These are phyloP conservation scores for Pelargonium myrrhifolium DNA, from an alignment of 441 rosid genomes.

Conservation along the genomic window DNA sequence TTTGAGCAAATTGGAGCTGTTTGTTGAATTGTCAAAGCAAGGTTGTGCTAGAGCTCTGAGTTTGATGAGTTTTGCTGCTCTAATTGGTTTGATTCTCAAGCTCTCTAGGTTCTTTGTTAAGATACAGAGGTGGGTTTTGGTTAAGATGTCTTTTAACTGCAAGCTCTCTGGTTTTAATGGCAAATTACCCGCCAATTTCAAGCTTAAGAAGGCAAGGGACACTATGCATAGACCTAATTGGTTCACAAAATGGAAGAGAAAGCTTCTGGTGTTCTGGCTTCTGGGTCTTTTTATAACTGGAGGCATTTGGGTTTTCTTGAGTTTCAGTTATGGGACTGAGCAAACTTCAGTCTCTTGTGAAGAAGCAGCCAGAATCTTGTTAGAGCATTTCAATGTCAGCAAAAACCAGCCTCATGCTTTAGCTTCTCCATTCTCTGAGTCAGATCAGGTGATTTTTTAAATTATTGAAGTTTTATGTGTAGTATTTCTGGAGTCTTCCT, in stretches of 20 bases:
- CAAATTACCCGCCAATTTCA: constrained; percentile 31
- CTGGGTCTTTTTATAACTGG: constrained; percentile 31
- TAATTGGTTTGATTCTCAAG: constrained; percentile 36
- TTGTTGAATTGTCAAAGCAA: constrained; percentile 24
- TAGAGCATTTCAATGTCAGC: constrained; percentile 46
- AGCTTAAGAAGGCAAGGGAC: constrained; percentile 45
- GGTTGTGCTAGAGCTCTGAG: constrained; percentile 17
- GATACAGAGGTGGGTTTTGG: constrained; percentile 31
- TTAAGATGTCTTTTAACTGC: constrained; percentile 52
- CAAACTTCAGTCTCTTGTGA: constrained; percentile 27
- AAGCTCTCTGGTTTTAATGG: constrained; percentile 45
- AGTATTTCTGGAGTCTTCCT: constrained; percentile 6
- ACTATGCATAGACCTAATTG: constrained; percentile 29
- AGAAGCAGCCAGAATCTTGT: constrained; percentile 31
- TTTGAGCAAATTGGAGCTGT: constrained; percentile 14
- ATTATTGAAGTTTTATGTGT: constrained; percentile 13
- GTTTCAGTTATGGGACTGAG: constrained; percentile 21
- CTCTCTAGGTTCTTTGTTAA: constrained; percentile 30
- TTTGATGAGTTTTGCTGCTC: constrained; percentile 43
- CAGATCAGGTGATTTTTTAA: constrained; percentile 53
- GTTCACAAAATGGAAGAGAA: constrained; percentile 41
- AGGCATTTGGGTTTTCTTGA: constrained; percentile 34
- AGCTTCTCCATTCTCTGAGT: constrained; percentile 53
- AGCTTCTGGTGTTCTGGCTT: constrained; percentile 36
- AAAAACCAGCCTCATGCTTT: constrained; percentile 39